A percentile compares a stretch with the other conserved stretches of the same genome.
Conservation (phyloP, 352 stramenopile species). For the Globisporangium takayamanum region DNA sequence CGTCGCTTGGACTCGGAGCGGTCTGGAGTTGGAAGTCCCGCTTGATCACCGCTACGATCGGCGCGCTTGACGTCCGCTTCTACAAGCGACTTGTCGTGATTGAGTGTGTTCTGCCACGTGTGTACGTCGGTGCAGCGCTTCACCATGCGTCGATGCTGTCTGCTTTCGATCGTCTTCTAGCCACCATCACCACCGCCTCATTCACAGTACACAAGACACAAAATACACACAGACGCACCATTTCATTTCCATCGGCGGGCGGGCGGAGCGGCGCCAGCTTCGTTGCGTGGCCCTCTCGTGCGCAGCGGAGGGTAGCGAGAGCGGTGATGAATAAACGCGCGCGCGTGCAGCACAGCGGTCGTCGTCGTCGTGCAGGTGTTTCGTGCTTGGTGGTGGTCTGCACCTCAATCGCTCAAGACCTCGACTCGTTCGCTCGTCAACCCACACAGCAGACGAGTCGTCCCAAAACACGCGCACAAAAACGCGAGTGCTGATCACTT, state of each 20-base stretch:
- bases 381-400: too few species aligned
- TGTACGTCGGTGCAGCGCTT: too few species aligned
- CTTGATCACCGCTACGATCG: too few species aligned
- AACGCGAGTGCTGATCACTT: background rate
- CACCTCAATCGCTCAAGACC: background rate
- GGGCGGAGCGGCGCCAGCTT: slow-evolving; percentile 37
- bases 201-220: background rate
- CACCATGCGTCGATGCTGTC: too few species aligned
- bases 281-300: slow-evolving; percentile 13
- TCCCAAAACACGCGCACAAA: background rate
- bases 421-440: background rate
- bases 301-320: background rate
- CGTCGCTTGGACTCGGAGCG: too few species aligned
- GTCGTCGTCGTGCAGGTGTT: background rate
- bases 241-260: slow-evolving; percentile 38
- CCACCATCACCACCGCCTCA: background rate
- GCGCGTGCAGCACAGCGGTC: background rate
- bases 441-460: background rate
- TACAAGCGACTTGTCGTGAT: too few species aligned
- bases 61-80: too few species aligned
- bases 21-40: too few species aligned
- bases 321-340: background rate
- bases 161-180: background rate
- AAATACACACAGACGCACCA: slow-evolving; percentile 22
- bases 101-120: too few species aligned